These are phyloP conservation scores for Gracilaria gracilis DNA, from an alignment of 23 red algal species.

Conservation along the genomic window DNA sequence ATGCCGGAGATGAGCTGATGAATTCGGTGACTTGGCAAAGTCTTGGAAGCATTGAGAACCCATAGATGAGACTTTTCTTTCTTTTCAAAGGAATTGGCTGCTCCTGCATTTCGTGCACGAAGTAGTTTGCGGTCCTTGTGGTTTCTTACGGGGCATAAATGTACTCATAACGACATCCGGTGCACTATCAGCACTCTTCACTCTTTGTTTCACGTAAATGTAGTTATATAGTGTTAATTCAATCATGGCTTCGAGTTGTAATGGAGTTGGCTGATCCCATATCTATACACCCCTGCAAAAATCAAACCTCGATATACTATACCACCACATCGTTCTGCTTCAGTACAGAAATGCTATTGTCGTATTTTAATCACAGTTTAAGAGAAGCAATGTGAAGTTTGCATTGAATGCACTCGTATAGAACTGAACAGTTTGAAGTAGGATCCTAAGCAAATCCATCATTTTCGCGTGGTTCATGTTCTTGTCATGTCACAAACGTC, in stretches of 20 bases:
- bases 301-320: too few species aligned
- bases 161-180: not conserved
- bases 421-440: too few species aligned
- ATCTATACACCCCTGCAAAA: too few species aligned
- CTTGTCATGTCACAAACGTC: too few species aligned
- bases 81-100: not conserved
- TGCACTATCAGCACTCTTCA: not conserved
- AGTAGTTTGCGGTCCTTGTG: not conserved
- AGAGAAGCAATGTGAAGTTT: too few species aligned
- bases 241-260: not conserved
- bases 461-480: too few species aligned
- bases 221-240: not conserved
- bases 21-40: slow-evolving; percentile 22
- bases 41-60: slow-evolving; percentile 33
- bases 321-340: too few species aligned
- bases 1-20: slow-evolving; percentile 12
- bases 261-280: too few species aligned
- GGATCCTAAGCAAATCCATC: too few species aligned
- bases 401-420: too few species aligned
- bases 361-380: too few species aligned
- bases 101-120: not conserved
- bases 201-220: not conserved
- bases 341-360: too few species aligned
- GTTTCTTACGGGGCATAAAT: not conserved
- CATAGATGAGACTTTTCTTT: not conserved